phyloP scores from a whole-genome alignment of 1,284 basidiomycete genomes.

The Afroboletus lepidellus region DNA sequence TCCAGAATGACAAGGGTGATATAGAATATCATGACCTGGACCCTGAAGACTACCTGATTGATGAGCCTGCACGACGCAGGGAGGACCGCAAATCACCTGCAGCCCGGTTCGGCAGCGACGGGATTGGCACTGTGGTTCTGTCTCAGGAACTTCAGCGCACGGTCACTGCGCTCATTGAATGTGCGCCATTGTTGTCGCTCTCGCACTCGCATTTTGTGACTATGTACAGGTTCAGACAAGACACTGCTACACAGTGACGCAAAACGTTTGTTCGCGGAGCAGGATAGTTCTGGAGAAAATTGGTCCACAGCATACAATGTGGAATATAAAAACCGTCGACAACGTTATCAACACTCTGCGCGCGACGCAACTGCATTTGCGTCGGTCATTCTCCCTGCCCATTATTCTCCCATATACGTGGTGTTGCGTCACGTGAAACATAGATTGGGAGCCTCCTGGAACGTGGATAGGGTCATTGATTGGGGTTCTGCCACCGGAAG shows the following conservation, averaged over 20 bases:
- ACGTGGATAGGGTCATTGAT: slow-evolving; percentile 60
- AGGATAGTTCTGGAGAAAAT: slow-evolving; percentile 32
- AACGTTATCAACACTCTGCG: slow-evolving; percentile 54
- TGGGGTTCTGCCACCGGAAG: slow-evolving; percentile 77
- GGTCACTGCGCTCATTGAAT: slow-evolving; percentile 56
- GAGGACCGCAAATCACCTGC: slow-evolving; percentile 75
- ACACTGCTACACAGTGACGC: slow-evolving; percentile 64
- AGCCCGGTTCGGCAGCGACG: slow-evolving; percentile 72
- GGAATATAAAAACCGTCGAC: slow-evolving; percentile 57
- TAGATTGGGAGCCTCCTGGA: slow-evolving; percentile 59
- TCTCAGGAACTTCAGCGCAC: slow-evolving; percentile 66
- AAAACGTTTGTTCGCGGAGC: slow-evolving; percentile 58
- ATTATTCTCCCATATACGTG: slow-evolving; percentile 70
- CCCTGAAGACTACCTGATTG: slow-evolving; percentile 24
- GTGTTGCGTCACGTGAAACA: slow-evolving; percentile 64
- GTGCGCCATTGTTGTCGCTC: slow-evolving; percentile 37
- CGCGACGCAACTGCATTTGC: slow-evolving; percentile 76
- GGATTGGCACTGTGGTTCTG: slow-evolving; percentile 66
- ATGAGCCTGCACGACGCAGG: slow-evolving; percentile 35
- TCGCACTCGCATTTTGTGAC: slow-evolving; percentile 4
- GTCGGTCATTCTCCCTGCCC: slow-evolving; percentile 70
- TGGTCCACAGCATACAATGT: slow-evolving; percentile 58
- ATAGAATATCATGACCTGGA: slow-evolving; percentile 31
- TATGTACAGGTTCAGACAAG: slow-evolving; percentile 58
- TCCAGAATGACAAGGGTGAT: slow-evolving; percentile 33